Evolutionary conservation across 2,329 filamentous ascomycete genomes (phyloP), one percentile per base, ranked within the genome.

Genomic region (Monosporascus ibericus): DNA sequence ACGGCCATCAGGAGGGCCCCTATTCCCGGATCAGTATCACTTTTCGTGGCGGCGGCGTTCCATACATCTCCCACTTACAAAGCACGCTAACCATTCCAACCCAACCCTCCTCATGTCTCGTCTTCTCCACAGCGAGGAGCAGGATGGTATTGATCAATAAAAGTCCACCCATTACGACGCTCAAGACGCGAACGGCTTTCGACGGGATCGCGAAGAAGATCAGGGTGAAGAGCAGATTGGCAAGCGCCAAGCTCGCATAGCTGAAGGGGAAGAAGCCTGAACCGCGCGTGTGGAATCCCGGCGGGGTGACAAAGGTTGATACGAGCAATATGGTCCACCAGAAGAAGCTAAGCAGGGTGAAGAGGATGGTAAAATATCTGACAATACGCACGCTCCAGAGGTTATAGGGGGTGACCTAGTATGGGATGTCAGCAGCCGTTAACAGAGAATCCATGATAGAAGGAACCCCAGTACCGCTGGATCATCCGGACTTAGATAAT

Each of bases 291-390:
- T 94, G 84, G 67, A 97, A 85, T 47, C 87, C 86, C 1, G 92
- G 92, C 15, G 91, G 91, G 50, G 89, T 96, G 60, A 95, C 85
- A 72, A 99, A 99, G 59, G 87, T 84, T 51, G 90, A 90, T 17
- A 96, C 84, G n/a, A 99, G 78, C 36, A 96, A 76, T 50, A 96
- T 70, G 9, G 90, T 79, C 92, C 94, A 97, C 92, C 92, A 97
- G n/a, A 90, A 63, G 63, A 95, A 90, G 52, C 85, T 88, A 61
- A 92, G 67, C 49, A 84, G 69, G 20, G 92, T 76, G 65, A 96
- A 88, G 38, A 90, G 62, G 51, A 95, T 76, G 5, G 90, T 92
- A 55, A 94, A 69, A 65, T 85, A 89, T 66, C 91, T 84, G 51
- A 94, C 76, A 47, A 88, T 81, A 18, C 94, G 86, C 48, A 99